Conservation (phyloP, 495 filamentous ascomycete genomes). For the Oidiodendron maius region DNA sequence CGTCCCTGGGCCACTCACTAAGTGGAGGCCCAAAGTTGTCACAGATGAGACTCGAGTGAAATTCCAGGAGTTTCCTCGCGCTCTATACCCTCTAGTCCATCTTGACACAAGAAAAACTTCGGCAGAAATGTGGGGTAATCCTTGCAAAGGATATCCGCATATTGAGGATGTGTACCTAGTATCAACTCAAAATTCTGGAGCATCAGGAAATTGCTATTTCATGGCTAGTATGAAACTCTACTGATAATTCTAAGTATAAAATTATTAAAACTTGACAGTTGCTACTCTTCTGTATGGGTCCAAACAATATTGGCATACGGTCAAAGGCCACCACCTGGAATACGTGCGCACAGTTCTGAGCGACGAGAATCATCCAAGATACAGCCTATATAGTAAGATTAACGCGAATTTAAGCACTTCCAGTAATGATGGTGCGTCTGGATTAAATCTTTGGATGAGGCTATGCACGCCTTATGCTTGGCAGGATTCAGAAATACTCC, state of each 20-base stretch:
- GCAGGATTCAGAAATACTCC: not conserved
- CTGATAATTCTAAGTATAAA: not conserved
- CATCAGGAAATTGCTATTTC: not conserved
- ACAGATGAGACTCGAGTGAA: no score
- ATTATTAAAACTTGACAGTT: not conserved
- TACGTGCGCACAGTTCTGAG: not conserved
- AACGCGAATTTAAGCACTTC: not conserved
- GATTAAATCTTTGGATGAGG: not conserved
- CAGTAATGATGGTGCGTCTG: not conserved
- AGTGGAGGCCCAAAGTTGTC: not conserved
- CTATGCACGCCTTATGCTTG: not conserved
- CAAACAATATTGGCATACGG: not conserved
- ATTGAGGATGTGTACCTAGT: not conserved
- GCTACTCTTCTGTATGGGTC: not conserved
- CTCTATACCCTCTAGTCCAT: not conserved
- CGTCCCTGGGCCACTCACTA: not conserved
- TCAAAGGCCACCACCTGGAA: not conserved
- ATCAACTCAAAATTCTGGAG: not conserved
- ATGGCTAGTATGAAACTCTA: not conserved
- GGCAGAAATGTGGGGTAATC: not conserved
- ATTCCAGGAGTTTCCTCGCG: not conserved
- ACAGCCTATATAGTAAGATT: not conserved
- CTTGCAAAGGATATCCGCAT: not conserved
- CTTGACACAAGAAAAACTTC: not conserved
- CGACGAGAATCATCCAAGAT: not conserved